phyloP scores from a whole-genome alignment of 139 green algal genomes.

The Micractinium sp. region DNA sequence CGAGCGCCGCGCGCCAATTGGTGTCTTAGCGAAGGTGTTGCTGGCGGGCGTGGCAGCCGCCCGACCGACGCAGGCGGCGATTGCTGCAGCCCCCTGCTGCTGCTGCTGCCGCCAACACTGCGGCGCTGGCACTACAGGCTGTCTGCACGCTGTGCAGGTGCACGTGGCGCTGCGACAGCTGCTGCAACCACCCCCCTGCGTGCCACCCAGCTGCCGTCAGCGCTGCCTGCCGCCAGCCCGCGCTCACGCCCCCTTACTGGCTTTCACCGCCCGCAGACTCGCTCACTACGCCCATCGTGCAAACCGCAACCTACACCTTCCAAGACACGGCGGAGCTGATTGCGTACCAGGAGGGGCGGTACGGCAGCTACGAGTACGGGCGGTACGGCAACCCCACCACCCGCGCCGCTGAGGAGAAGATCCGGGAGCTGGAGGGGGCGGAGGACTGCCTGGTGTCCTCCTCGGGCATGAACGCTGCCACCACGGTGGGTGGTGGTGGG shows the following conservation, averaged over 20 bases:
- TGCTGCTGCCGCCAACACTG: background rate
- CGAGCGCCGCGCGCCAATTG: too few species aligned
- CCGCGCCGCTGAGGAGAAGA: constrained; percentile 90
- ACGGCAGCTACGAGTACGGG: constrained; percentile 88
- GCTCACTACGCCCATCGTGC: constrained; percentile 97
- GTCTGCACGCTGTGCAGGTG: too few species aligned
- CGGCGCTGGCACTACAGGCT: background rate
- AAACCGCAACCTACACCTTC: constrained; percentile 97
- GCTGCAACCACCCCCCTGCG: background rate
- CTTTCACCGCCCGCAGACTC: constrained; percentile 65
- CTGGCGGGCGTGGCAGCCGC: too few species aligned
- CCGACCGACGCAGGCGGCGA: too few species aligned
- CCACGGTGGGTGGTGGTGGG: constrained; percentile 58
- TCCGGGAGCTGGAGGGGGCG: constrained; percentile 93
- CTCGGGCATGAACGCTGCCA: constrained; percentile 96
- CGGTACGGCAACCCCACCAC: constrained; percentile 98
- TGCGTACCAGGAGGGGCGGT: constrained; percentile 95
- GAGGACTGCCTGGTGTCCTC: constrained; percentile 95
- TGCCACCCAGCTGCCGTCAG: background rate
- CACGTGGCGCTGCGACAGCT: background rate
- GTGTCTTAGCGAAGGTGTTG: too few species aligned
- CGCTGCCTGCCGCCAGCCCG: background rate
- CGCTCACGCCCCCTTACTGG: background rate
- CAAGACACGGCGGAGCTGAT: constrained; percentile 92
- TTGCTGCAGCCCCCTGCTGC: background rate